Conservation (phyloP, 2,329 filamentous ascomycete genomes). For the Ophiostoma novo-ulmi region DNA sequence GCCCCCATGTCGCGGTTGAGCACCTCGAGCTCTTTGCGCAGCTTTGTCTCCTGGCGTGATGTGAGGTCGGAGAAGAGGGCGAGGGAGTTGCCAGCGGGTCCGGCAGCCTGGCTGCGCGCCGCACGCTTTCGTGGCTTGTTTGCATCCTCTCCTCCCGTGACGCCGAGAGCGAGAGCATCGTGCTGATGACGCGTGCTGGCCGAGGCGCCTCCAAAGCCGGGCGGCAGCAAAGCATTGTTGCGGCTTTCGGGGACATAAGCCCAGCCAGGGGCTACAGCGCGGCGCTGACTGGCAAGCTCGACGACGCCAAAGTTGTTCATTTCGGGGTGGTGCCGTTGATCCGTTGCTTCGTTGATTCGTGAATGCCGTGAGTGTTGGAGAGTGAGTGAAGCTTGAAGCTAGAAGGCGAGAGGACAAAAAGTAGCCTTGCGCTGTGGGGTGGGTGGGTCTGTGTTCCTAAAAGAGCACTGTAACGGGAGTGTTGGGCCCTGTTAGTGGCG, state of each 20-base stretch:
- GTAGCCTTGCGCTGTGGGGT: not conserved
- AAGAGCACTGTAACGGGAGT: not conserved
- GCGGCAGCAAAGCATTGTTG: constrained; percentile 33
- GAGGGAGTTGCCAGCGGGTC: not conserved
- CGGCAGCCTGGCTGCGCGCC: constrained; percentile 47
- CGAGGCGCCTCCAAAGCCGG: constrained; percentile 38
- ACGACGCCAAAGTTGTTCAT: constrained; percentile 74
- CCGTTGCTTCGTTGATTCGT: not conserved
- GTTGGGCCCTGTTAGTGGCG: not conserved
- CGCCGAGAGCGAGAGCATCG: constrained; percentile 46
- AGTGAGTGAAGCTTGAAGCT: not conserved
- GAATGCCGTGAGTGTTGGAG: not conserved
- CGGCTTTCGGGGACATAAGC: constrained; percentile 75
- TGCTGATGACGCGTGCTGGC: constrained; percentile 44
- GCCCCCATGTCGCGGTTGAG: constrained; percentile 72
- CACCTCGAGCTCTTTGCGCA: constrained; percentile 74
- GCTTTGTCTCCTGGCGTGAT: constrained; percentile 76
- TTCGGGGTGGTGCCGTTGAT: constrained; percentile 21
- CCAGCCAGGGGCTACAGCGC: constrained; percentile 75
- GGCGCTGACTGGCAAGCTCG: constrained; percentile 67
- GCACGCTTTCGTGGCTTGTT: constrained; percentile 62
- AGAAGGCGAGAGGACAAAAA: not conserved
- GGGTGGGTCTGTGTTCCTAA: not conserved
- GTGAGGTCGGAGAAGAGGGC: constrained; percentile 52
- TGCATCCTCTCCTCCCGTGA: constrained; percentile 42